Evolutionary conservation across 2,329 filamentous ascomycete genomes (phyloP), one percentile per base, ranked within the genome.

Genomic region (Penicillium sp.): DNA sequence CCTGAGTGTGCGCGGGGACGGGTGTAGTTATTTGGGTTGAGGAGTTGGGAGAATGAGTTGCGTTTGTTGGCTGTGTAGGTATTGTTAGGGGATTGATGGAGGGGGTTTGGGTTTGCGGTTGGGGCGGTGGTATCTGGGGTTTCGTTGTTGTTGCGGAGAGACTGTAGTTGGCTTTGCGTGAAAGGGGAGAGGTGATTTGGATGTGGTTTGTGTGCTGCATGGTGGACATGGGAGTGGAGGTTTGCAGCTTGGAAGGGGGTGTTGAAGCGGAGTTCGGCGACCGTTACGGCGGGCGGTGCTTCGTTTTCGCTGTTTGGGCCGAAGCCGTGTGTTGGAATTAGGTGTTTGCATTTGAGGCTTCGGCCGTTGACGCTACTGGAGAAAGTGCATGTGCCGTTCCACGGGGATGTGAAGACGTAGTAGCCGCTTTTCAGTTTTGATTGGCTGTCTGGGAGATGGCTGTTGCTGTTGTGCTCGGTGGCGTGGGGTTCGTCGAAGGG

Each of bases 221-320:
- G 43, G 45, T 62, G 42, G 60, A 49, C 54, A 42, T 61, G 59
- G 7, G 51, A 54, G 41, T 70, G 41, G 54, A 67, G 55, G 41
- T 64, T 64, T 47, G 65, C 58, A 12, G 66, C 58, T 63, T 76
- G 69, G 41, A 79, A 81, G 1, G 89, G 90, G 0, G 95, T 79
- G 65, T 95, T 95, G 76, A 95, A 96, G 14, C 91, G 83, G 51
- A 97, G 75, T 69, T 96, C 92, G 67, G 89, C 95, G 22, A 95
- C 81, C 1, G 75, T 71, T 52, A 78, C 74, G 60, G 76, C 61
- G 52, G 75, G 61, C 13, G 61, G 60, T 33, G 43, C 37, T n/a
- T 60, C 54, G 40, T 35, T 22, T 39, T 56, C 52, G 12, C 53
- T 49, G 11, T 47, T 44, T 41, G 55, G 46, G 2, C 57, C 52